phyloP scores from a whole-genome alignment of 2,329 filamentous ascomycete genomes.

The Aspergillus transmontanensis region DNA sequence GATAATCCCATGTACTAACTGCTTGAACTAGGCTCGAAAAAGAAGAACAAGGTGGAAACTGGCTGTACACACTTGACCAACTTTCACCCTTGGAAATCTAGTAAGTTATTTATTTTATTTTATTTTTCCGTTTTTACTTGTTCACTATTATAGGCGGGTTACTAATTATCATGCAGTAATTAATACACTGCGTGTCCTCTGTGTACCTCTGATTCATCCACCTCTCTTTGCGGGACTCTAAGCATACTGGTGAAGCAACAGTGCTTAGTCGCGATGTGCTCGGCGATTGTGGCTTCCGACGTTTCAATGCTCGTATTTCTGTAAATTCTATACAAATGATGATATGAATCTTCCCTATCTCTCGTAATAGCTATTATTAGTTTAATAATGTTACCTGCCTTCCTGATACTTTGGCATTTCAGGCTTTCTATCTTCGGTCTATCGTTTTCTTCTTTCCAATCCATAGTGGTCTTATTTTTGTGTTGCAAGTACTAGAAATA shows the following conservation, averaged over 20 bases:
- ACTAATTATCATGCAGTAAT: conserved; percentile 31
- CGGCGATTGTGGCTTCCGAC: neutral
- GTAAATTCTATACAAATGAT: neutral
- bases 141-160: neutral
- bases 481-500: neutral
- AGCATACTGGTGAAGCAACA: neutral
- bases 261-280: neutral
- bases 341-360: conserved; percentile 1
- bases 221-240: neutral
- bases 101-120: conserved; percentile 30
- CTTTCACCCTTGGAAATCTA: conserved; percentile 97
- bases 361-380: conserved; percentile 6
- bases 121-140: no score
- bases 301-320: neutral
- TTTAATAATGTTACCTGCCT: conserved; percentile 13
- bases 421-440: conserved; percentile 3
- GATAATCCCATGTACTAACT: conserved; percentile 15
- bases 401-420: neutral
- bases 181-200: conserved; percentile 21
- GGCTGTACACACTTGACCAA: conserved; percentile 95
- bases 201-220: neutral
- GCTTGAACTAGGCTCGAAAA: conserved; percentile 64
- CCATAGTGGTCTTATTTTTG: neutral
- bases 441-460: neutral
- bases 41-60: conserved; percentile 91